A percentile compares a stretch with the other conserved stretches of the same genome.
These are phyloP conservation scores for Daldinia vernicosa DNA, from an alignment of 495 filamentous ascomycete species.

Conservation along the genomic window DNA sequence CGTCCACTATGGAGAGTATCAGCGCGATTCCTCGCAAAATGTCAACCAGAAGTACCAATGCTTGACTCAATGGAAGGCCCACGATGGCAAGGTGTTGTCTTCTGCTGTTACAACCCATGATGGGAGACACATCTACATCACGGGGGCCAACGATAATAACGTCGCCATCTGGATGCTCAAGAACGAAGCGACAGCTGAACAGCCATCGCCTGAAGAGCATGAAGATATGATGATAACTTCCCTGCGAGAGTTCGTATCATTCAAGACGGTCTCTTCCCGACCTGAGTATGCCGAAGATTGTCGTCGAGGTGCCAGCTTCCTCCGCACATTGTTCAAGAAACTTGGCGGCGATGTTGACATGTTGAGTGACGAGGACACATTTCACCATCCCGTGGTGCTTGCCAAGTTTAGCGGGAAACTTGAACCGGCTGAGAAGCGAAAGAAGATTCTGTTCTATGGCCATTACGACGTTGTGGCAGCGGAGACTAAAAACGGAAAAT, in stretches of 20 bases:
- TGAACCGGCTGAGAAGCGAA: slow-evolving; percentile 64
- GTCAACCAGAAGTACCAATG: slow-evolving; percentile 91
- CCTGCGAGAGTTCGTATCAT: slow-evolving; percentile 85
- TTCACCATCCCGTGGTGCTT: slow-evolving; percentile 86
- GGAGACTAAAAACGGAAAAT: slow-evolving; percentile 77
- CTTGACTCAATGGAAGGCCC: slow-evolving; percentile 82
- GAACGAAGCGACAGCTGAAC: slow-evolving; percentile 56
- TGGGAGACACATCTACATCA: slow-evolving; percentile 80
- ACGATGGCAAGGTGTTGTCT: slow-evolving; percentile 86
- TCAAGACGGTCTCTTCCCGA: slow-evolving; percentile 87
- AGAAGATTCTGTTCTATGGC: slow-evolving; percentile 94
- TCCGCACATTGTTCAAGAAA: slow-evolving; percentile 87
- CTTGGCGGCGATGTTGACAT: slow-evolving; percentile 89
- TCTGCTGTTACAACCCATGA: slow-evolving; percentile 76
- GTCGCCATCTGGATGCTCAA: slow-evolving; percentile 89
- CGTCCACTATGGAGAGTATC: slow-evolving; percentile 62
- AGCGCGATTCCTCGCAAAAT: slow-evolving; percentile 62
- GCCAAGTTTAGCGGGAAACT: slow-evolving; percentile 83
- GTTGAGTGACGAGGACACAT: slow-evolving; percentile 72
- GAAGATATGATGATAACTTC: slow-evolving; percentile 82
- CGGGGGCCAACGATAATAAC: slow-evolving; percentile 92
- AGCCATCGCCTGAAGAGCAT: slow-evolving; percentile 44
- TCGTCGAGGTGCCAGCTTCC: slow-evolving; percentile 87
- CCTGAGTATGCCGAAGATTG: slow-evolving; percentile 87
- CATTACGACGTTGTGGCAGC: slow-evolving; percentile 99